phyloP scores from a whole-genome alignment of 805 yeast genomes.

The Candida qinlingensis region DNA sequence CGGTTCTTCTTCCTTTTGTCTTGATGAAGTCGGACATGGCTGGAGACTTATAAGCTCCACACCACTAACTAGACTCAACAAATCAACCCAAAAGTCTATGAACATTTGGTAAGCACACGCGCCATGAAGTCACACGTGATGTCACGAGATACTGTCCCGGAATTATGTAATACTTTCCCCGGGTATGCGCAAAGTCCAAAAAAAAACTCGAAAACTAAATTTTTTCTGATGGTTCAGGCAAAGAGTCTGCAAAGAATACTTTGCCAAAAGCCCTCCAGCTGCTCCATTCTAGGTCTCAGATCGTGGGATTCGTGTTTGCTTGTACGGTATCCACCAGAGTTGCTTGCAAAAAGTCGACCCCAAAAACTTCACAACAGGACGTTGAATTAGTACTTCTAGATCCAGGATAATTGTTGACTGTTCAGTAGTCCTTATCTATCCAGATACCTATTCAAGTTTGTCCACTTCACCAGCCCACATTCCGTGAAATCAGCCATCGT shows the following conservation, averaged over 20 bases:
- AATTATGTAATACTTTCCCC: too few relatives aligned
- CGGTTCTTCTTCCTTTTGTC: conserved; percentile 1
- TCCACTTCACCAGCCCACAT: neutral
- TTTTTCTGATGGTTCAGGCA: neutral
- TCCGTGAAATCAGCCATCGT: neutral
- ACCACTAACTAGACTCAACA: too few relatives aligned
- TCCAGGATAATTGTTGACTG: neutral
- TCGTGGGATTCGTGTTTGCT: neutral
- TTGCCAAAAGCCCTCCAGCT: neutral
- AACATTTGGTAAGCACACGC: too few relatives aligned
- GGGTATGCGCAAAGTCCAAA: neutral
- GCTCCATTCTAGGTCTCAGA: neutral
- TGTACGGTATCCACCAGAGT: neutral
- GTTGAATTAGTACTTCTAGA: too few relatives aligned
- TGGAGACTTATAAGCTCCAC: too few relatives aligned
- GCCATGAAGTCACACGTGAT: neutral
- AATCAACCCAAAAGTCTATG: too few relatives aligned
- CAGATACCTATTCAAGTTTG: neutral
- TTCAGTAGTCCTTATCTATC: neutral
- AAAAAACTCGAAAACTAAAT: neutral
- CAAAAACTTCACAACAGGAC: too few relatives aligned
- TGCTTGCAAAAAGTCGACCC: too few relatives aligned
- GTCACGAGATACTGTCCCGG: neutral
- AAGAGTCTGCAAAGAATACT: neutral
- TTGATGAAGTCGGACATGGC: neutral